phyloP scores from a whole-genome alignment of 768 basidiomycete genomes.

The Xerocomellus intermedius region DNA sequence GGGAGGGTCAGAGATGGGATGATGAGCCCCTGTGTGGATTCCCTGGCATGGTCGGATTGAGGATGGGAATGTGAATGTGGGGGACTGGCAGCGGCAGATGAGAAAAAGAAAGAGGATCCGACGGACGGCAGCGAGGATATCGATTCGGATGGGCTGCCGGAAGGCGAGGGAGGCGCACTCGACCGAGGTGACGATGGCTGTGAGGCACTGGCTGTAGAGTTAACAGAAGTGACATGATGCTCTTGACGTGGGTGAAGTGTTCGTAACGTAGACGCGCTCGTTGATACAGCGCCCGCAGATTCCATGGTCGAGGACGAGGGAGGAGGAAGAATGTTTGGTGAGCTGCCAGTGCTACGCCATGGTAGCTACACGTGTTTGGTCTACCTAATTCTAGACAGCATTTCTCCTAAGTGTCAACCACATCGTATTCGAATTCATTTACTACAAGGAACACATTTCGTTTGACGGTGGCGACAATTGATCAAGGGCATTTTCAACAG shows the following conservation, averaged over 20 bases:
- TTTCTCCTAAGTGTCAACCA: background rate
- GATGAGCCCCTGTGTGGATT: conserved; percentile 54
- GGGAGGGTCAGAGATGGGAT: conserved; percentile 71
- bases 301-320: conserved; percentile 26
- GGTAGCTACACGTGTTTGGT: conserved; percentile 34
- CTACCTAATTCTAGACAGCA: conserved; percentile 3
- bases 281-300: conserved; percentile 17
- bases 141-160: conserved; percentile 62
- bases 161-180: conserved; percentile 53
- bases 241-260: conserved; percentile 30
- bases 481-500: background rate
- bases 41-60: conserved; percentile 39
- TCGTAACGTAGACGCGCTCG: conserved; percentile 43
- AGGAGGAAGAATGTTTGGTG: background rate
- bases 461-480: background rate
- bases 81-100: conserved; percentile 67
- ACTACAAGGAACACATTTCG: too few species aligned
- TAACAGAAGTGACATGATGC: background rate
- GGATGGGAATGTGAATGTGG: conserved; percentile 51
- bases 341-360: background rate
- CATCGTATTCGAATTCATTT: background rate
- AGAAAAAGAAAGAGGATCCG: conserved; percentile 76
- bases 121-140: conserved; percentile 72
- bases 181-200: conserved; percentile 49
- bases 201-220: conserved; percentile 26